Evolutionary conservation across 2,329 filamentous ascomycete species (phyloP).

Genomic region (Colletotrichum coccodes): DNA sequence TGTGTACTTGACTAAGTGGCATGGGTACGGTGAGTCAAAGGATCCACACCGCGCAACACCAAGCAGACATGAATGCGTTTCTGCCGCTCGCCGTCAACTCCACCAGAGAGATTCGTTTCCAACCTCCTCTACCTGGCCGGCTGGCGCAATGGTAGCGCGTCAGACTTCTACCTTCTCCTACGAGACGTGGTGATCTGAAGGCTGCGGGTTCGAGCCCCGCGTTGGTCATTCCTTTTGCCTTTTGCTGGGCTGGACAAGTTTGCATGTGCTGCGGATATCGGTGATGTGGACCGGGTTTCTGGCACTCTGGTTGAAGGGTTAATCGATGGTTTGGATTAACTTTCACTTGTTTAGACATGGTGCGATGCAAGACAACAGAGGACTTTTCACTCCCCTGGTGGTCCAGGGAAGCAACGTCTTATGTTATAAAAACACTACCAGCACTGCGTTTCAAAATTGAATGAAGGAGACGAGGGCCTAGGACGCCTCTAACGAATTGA

Average conservation of each 20-base stretch:
- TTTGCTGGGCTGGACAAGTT: not conserved
- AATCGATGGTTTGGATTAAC: too few species aligned
- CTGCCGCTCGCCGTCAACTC: not conserved
- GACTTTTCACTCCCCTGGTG: too few species aligned
- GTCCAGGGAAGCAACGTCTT: too few species aligned
- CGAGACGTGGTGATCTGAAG: slow-evolving; percentile 15
- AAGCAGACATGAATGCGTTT: not conserved
- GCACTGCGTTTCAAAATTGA: too few species aligned
- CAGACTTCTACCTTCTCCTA: slow-evolving; percentile 16
- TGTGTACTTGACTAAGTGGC: not conserved
- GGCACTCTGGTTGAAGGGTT: too few species aligned
- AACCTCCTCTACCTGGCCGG: slow-evolving; percentile 1
- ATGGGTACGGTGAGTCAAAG: not conserved
- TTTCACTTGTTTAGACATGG: too few species aligned
- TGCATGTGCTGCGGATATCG: too few species aligned
- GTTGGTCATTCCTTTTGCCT: slow-evolving; percentile 24
- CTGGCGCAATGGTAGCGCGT: slow-evolving; percentile 33
- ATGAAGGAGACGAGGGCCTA: too few species aligned
- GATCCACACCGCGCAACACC: not conserved
- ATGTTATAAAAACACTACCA: too few species aligned
- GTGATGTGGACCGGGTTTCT: too few species aligned
- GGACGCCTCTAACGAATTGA: too few species aligned
- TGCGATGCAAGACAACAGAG: too few species aligned
- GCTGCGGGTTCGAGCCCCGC: slow-evolving; percentile 31
- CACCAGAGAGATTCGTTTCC: not conserved